These are phyloP conservation scores for Eucalyptus sp. DNA, from an alignment of 345 rosid genomes.

Conservation along the genomic window DNA sequence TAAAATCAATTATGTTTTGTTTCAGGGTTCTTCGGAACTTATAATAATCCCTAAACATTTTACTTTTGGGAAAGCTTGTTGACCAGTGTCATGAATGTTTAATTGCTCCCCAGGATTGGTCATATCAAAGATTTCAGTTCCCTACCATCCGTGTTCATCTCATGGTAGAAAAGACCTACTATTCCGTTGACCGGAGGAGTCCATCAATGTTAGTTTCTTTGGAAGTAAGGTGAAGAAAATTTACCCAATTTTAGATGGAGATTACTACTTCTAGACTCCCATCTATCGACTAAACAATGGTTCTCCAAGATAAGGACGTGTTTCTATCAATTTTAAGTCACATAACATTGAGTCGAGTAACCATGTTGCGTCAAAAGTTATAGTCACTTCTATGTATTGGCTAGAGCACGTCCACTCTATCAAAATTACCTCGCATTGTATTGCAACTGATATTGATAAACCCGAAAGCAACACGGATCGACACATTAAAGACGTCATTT, in stretches of 20 bases:
- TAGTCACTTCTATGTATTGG: neutral
- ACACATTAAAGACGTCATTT: neutral
- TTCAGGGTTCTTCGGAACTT: neutral
- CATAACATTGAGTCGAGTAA: accelerated
- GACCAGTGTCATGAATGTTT: neutral
- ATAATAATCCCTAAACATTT: neutral
- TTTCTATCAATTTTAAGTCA: neutral
- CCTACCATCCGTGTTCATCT: neutral
- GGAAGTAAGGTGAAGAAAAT: neutral
- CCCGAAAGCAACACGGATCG: neutral
- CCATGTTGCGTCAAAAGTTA: neutral
- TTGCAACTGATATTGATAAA: neutral
- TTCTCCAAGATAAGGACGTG: neutral
- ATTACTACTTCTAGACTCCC: neutral
- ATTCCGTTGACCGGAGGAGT: neutral
- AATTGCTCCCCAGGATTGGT: neutral
- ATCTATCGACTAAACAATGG: neutral
- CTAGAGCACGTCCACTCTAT: neutral
- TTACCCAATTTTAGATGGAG: neutral
- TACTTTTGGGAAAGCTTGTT: neutral
- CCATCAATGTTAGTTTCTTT: neutral
- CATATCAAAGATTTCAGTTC: neutral
- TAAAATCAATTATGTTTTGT: too few relatives aligned
- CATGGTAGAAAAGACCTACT: neutral
- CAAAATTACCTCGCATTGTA: neutral